Percentiles rank a stretch among this genome's conserved stretches.
Evolutionary conservation across 371 early-diverging fungal genomes (phyloP).

Genomic region (Mortierella sp.): DNA sequence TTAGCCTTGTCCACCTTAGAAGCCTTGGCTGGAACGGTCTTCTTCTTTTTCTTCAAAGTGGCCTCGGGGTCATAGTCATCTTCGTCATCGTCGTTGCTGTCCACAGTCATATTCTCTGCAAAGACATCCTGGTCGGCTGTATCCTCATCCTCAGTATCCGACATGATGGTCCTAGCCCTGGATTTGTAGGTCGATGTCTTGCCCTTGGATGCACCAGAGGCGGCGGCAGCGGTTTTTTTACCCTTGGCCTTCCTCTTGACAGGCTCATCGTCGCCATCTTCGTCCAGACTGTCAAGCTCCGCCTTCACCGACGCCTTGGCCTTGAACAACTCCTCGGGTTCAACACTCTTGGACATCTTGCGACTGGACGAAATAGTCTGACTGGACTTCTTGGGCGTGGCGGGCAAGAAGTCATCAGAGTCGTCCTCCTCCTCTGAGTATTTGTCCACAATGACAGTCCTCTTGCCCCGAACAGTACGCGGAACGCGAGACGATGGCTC

Average conservation of each 20-base stretch:
- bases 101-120: neutral
- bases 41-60: slow-evolving; percentile 30
- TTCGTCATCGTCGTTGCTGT: slow-evolving; percentile 24
- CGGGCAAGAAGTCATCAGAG: slow-evolving; percentile 34
- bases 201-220: slow-evolving; percentile 13
- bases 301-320: neutral
- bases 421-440: slow-evolving; percentile 41
- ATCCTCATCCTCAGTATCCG: slow-evolving; percentile 23
- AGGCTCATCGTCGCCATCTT: slow-evolving; percentile 21
- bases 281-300: slow-evolving; percentile 21
- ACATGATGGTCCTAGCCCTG: slow-evolving; percentile 16
- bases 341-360: slow-evolving; percentile 36
- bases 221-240: neutral
- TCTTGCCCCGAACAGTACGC: slow-evolving; percentile 44
- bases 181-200: slow-evolving; percentile 36
- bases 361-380: slow-evolving; percentile 5
- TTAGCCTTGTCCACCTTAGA: slow-evolving; percentile 10
- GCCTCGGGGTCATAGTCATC: slow-evolving; percentile 32
- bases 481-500: slow-evolving; percentile 32
- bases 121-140: neutral
- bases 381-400: slow-evolving; percentile 18
- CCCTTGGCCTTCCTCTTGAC: neutral
- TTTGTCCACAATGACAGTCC: slow-evolving; percentile 40
- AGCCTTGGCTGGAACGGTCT: neutral
- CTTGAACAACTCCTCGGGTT: slow-evolving; percentile 19